Evolutionary conservation across 768 basidiomycete species (phyloP), one percentile per base, ranked within the genome.

Genomic region (Pleurotus djamor): DNA sequence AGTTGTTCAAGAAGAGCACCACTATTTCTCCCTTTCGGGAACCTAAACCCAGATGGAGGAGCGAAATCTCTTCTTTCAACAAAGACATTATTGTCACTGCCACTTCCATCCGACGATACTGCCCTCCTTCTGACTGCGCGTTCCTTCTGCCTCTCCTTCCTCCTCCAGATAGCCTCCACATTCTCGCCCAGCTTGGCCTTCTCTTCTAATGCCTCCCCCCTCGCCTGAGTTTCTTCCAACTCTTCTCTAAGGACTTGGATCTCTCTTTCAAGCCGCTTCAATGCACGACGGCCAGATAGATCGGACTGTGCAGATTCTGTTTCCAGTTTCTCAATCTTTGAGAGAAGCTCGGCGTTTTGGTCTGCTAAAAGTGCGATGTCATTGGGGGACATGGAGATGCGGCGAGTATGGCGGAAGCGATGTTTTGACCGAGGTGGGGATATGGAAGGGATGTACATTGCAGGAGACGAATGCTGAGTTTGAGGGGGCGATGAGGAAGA

Each of bases 271-370:
- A 96, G 71, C 67, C 80, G 80, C 47, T 86, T 84, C 16, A 96
- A 76, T 64, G 84, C 86, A 36, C 84, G 81, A 60, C 87, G 81
- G 10, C 92, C 91, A 1, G 80, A 76, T 38, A 81, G 80, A 64
- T 94, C 91, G 2, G 87, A 79, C 47, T 81, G 80, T 9, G 70
- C 71, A 13, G 91, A 85, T 60, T 94, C 92, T 1, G 79, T 70
- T 68, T 94, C 89, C 8, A 95, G 79, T 60, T 81, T 80, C 71
- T 93, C 88, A 4, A 95, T 79, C 63, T 92, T 91, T 28, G 79
- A 72, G 4, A 91, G 73, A 13, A 95, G 85, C 62, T 94, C 91
- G 0, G 87, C 84, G 65, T 95, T 95, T 72, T 95, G 92, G 66
- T 92, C 89, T 0, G 89, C 83, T 45, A 94, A 83, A 5, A 82